Evolutionary conservation across 1,284 basidiomycete species (phyloP).

Genomic region (Heterobasidion irregulare): DNA sequence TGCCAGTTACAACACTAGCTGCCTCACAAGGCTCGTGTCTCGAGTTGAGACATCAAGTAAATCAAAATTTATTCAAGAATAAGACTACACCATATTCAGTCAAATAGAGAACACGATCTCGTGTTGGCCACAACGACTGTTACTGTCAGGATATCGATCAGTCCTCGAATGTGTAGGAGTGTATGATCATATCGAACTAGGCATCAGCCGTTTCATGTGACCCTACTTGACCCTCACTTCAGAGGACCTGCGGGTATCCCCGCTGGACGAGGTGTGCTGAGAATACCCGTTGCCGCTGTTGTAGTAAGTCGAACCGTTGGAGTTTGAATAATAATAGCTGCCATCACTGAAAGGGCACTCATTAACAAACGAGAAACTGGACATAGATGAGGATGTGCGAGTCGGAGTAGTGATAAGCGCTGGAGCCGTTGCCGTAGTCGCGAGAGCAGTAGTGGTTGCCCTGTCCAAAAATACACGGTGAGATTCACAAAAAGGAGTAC

Average conservation of each 20-base stretch:
- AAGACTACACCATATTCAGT: too few species aligned
- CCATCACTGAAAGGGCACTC: slow-evolving; percentile 30
- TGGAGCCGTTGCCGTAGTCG: slow-evolving; percentile 28
- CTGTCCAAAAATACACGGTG: slow-evolving; percentile 16
- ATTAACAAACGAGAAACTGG: slow-evolving; percentile 1
- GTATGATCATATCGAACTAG: too few species aligned
- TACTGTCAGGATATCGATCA: too few species aligned
- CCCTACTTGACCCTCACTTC: neutral
- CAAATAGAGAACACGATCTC: too few species aligned
- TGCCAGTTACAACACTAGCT: too few species aligned
- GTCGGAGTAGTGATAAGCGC: slow-evolving; percentile 55
- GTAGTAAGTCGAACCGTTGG: slow-evolving; percentile 53
- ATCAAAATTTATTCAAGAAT: too few species aligned
- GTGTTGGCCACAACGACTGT: too few species aligned
- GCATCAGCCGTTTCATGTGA: too few species aligned
- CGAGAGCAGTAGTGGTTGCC: slow-evolving; percentile 52
- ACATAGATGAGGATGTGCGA: slow-evolving; percentile 17
- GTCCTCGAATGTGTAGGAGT: too few species aligned
- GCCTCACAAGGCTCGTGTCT: too few species aligned
- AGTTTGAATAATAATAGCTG: slow-evolving; percentile 53
- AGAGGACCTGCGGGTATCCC: slow-evolving; percentile 10
- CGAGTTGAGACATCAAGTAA: too few species aligned
- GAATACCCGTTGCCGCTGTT: slow-evolving; percentile 38
- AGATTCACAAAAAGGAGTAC: neutral
- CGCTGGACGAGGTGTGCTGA: slow-evolving; percentile 43